A percentile compares a stretch with the other conserved stretches of the same genome.
These are phyloP conservation scores for Cardamine chenopodiifolia DNA, from an alignment of 345 rosid genomes.

Conservation along the genomic window DNA sequence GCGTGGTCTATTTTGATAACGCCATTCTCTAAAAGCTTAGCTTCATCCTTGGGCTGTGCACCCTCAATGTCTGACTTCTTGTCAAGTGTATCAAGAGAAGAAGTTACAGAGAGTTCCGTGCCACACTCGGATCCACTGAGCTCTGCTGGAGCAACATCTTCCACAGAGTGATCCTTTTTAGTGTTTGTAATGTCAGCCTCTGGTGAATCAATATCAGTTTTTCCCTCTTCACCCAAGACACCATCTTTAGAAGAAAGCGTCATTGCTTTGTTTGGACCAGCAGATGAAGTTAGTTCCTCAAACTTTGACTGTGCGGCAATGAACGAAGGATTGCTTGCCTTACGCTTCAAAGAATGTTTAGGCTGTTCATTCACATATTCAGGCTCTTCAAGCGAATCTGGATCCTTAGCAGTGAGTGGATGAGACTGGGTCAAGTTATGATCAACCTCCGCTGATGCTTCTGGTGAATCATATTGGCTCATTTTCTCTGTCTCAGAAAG, in stretches of 20 bases:
- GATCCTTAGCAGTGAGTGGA: constrained; percentile 41
- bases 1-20: constrained; percentile 31
- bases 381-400: constrained; percentile 37
- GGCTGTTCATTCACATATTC: constrained; percentile 59
- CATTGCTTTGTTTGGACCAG: constrained; percentile 49
- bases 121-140: constrained; percentile 81
- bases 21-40: constrained; percentile 49
- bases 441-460: constrained; percentile 47
- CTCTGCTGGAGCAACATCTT: constrained; percentile 47
- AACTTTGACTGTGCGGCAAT: constrained; percentile 73
- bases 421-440: constrained; percentile 42
- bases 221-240: constrained; percentile 47
- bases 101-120: constrained; percentile 84
- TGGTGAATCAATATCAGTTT: constrained; percentile 41
- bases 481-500: constrained; percentile 44
- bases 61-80: constrained; percentile 56
- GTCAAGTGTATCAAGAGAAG: constrained; percentile 89
- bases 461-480: constrained; percentile 45
- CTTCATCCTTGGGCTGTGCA: constrained; percentile 46
- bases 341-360: constrained; percentile 65
- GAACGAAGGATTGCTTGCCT: constrained; percentile 68
- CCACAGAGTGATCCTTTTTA: constrained; percentile 44
- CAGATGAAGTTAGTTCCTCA: constrained; percentile 62
- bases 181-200: constrained; percentile 35
- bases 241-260: constrained; percentile 49